Conservation (phyloP, 2,329 filamentous ascomycete genomes). For the Neofusicoccum cordaticola region DNA sequence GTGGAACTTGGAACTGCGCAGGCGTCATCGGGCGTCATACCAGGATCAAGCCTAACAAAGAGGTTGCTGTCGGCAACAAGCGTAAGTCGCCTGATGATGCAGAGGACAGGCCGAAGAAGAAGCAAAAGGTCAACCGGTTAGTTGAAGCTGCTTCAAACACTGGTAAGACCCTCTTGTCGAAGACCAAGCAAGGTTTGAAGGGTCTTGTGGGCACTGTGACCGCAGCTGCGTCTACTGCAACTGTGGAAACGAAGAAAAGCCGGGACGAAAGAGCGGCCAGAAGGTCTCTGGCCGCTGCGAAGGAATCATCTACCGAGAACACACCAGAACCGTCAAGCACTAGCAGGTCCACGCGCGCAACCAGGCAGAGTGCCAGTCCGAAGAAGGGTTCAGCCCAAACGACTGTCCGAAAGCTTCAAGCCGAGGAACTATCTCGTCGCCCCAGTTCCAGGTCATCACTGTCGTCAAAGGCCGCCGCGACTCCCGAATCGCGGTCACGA, state of each 20-base stretch:
- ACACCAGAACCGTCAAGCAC: not conserved
- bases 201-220: not conserved
- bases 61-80: constrained; percentile 5
- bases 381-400: not conserved
- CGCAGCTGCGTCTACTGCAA: not conserved
- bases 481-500: not conserved
- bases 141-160: constrained; percentile 8
- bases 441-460: not conserved
- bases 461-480: not conserved
- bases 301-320: not conserved
- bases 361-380: not conserved
- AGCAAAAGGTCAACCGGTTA: constrained; percentile 9
- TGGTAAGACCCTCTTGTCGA: not conserved
- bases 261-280: constrained; percentile 12
- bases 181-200: constrained; percentile 14
- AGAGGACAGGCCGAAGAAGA: constrained; percentile 15
- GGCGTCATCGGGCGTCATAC: constrained; percentile 59
- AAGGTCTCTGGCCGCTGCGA: constrained; percentile 2
- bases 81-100: constrained; percentile 4
- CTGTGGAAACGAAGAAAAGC: constrained; percentile 3
- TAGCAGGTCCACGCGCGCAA: not conserved
- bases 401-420: not conserved
- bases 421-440: not conserved
- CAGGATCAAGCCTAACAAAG: constrained; percentile 43
- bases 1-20: constrained; percentile 59